Percentiles rank a stretch among this genome's conserved stretches.
phyloP scores from a whole-genome alignment of 331 rosid species.

The Erythrophleum ivorense region DNA sequence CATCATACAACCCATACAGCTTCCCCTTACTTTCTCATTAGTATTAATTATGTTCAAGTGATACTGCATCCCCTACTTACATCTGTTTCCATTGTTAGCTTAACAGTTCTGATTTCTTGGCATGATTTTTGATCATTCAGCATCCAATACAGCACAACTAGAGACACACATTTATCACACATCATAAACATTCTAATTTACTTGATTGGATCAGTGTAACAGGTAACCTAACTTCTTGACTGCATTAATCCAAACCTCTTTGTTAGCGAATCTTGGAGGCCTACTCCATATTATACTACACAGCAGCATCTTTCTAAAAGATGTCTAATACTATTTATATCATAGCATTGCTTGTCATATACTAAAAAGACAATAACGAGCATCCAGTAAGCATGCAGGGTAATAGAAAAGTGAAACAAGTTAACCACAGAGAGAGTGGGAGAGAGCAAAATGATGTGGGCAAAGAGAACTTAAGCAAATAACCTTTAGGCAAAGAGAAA shows the following conservation, averaged over 20 bases:
- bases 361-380: no score
- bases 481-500: background rate
- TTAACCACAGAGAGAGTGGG: background rate
- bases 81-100: background rate
- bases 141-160: background rate
- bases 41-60: slow-evolving; percentile 13
- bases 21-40: background rate
- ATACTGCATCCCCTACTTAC: background rate
- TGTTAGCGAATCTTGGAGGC: slow-evolving; percentile 14
- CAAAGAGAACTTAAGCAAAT: background rate
- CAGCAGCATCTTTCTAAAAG: background rate
- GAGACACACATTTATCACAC: background rate
- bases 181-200: slow-evolving; percentile 15
- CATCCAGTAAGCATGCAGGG: slow-evolving; percentile 5
- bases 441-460: background rate
- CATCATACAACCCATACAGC: background rate
- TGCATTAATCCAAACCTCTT: background rate
- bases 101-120: slow-evolving; percentile 1
- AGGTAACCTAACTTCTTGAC: slow-evolving; percentile 10
- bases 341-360: slow-evolving; percentile 1
- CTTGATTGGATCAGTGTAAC: background rate
- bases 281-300: slow-evolving; percentile 7
- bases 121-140: background rate
- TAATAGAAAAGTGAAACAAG: slow-evolving; percentile 6
- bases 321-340: background rate